Base-by-base conservation (phyloP, 331 rosid species). In the Quercus phellos region DNA sequence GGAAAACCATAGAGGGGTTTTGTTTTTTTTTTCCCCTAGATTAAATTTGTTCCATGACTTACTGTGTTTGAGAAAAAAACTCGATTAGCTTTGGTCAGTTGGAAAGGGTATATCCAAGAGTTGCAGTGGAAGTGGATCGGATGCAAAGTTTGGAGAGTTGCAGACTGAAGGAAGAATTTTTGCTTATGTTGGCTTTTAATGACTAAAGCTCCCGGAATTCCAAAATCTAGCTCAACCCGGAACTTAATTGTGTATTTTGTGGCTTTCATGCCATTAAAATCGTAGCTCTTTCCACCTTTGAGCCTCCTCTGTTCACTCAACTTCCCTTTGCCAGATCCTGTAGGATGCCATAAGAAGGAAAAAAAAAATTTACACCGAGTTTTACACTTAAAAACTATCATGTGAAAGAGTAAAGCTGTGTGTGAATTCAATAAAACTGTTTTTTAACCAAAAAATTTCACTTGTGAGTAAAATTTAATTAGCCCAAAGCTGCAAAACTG, bases 11-110 rank as follows among this genome's bases (percentile, higher is more conserved):
- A 38, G 46, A 38, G 46, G 12, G 46, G 46, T 38, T 38, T 38
- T 38, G 46, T 8, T 38, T 38, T 38, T 38, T 38, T 38, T 38
- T 38, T 2, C 0, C 10, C 43, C 46, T 8, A 38, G 0, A 8
- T 38, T 38, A 38, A 38, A 9, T 4, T 14, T 13, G 1, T 12
- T 22, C 16, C 9, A 26, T n/a, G 13, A 80, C 92, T 87, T 73
- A 92, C 96, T 19, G 81, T 84, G 80, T 89, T 90, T 17, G 92
- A 85, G 90, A 92, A 92, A 81, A 92, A 90, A 55, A 90, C 50
- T 35, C 91, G 54, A 75, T 46, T 76, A 22, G 58, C 55, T 80
- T 69, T 77, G 69, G 88, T 82, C 72, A 70, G 74, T 55, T 72
- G 66, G 73, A 76, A 32, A 16, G 96, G 91, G 84, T 85, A 92